Percentiles rank a stretch among this genome's conserved stretches.
These are phyloP conservation scores for Suillus spraguei DNA, from an alignment of 768 basidiomycete species.

Conservation along the genomic window DNA sequence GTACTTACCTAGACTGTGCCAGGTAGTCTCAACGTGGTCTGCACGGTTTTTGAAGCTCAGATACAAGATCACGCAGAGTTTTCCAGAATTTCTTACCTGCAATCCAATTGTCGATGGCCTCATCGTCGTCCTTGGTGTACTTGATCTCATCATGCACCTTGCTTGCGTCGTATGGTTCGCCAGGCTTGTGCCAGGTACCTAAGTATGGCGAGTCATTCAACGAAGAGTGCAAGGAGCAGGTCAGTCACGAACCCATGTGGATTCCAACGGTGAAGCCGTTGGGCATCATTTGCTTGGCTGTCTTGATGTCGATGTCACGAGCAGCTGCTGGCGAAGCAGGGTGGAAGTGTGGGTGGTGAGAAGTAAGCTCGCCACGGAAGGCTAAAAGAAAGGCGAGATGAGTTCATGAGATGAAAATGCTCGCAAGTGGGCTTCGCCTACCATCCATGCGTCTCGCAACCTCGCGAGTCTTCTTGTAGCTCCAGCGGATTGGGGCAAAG, in stretches of 20 bases:
- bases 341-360: slow-evolving; percentile 77
- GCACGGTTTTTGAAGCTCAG: slow-evolving; percentile 8
- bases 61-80: neutral
- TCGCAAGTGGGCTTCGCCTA: slow-evolving; percentile 24
- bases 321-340: slow-evolving; percentile 62
- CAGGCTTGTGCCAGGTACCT: slow-evolving; percentile 61
- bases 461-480: slow-evolving; percentile 77
- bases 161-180: slow-evolving; percentile 51
- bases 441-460: slow-evolving; percentile 73
- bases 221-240: neutral
- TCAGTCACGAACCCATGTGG: slow-evolving; percentile 57
- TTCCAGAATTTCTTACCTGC: slow-evolving; percentile 30
- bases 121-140: slow-evolving; percentile 68
- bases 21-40: slow-evolving; percentile 75
- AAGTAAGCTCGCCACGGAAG: slow-evolving; percentile 71
- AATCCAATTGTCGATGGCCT: slow-evolving; percentile 74
- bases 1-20: slow-evolving; percentile 62
- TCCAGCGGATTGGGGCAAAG: slow-evolving; percentile 76
- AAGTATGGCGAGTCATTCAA: slow-evolving; percentile 1
- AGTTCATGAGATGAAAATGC: slow-evolving; percentile 4
- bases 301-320: slow-evolving; percentile 67
- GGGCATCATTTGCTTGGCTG: slow-evolving; percentile 63
- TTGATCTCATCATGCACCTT: slow-evolving; percentile 68
- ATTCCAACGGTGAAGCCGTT: slow-evolving; percentile 67
- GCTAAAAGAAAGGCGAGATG: slow-evolving; percentile 36